Percentiles rank a stretch among this genome's conserved stretches.
phyloP scores from a whole-genome alignment of 345 rosid species.

The Eucalyptus grandis region DNA sequence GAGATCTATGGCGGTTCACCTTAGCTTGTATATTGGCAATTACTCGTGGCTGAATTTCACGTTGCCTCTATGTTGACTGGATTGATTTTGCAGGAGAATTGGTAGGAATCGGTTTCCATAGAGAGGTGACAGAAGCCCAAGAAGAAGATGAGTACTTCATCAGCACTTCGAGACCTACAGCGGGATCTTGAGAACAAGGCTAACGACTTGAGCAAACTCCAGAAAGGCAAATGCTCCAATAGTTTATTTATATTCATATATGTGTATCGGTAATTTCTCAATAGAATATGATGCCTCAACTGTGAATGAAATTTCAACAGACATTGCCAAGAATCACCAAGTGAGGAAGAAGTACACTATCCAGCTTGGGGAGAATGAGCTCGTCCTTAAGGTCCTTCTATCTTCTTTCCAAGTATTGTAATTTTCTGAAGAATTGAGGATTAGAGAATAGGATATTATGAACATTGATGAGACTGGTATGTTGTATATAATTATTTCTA shows the following conservation, averaged over 20 bases:
- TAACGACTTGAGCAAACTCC: constrained; percentile 69
- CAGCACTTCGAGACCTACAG: constrained; percentile 65
- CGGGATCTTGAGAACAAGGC: constrained; percentile 77
- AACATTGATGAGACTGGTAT: background rate
- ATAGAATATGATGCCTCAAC: background rate
- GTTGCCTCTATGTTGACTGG: background rate
- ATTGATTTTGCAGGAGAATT: background rate
- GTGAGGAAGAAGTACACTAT: constrained; percentile 89
- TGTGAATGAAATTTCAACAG: constrained; percentile 10
- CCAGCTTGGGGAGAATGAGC: constrained; percentile 95
- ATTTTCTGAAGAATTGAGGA: background rate
- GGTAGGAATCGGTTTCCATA: background rate
- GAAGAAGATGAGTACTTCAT: constrained; percentile 50
- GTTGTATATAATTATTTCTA: background rate
- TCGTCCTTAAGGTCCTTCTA: constrained; percentile 64
- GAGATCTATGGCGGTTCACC: background rate
- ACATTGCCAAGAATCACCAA: constrained; percentile 84
- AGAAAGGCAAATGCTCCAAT: constrained; percentile 43
- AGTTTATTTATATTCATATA: background rate
- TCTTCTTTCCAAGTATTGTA: background rate
- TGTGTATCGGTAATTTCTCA: background rate
- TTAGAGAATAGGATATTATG: background rate
- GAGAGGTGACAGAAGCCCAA: background rate
- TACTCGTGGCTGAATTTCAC: background rate
- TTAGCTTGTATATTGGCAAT: background rate